Base-by-base conservation (phyloP, 345 rosid genomes). In the Pelargonium nanum region DNA sequence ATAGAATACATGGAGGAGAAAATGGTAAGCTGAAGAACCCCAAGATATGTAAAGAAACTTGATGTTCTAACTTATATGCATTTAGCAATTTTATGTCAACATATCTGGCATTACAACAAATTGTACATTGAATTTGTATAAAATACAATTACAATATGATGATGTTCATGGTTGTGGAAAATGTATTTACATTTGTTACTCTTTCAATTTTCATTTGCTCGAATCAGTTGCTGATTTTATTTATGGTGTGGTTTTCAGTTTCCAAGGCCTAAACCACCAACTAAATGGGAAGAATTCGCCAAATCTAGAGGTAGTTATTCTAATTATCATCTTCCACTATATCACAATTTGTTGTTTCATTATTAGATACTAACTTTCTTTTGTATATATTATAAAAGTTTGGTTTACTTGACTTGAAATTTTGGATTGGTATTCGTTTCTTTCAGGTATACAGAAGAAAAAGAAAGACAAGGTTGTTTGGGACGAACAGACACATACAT, bases 401-500 rank as follows among this genome's bases (percentile, higher is more conserved):
- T 19, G n/a, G 15, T 8, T 16, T 54, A 28, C 48, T 2, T 51
- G n/a, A 22, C 65, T 32, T 56, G 62, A 57, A 44, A 30, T 59
- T 63, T 22, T 55, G 52, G 1, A 19, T 34, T 62, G 57, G 20
- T 26, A 4, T 60, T 67, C n/a, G 34, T 73, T 19, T 60, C 62
- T 75, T 62, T 61, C 76, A 89, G 97, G 96, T 62, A 92, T 92
- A 72, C 74, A 80, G 80, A 85, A 92, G 21, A 88, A 77, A 26
- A 89, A 87, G 69, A 92, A 80, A 63, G 97, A 92, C 77, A 92
- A 92, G 75, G 74, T 80, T 66, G 70, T 80, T 0, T 92, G 85
- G 79, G 97, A 92, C 59, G 91, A 87, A 63, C 93, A 83, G 80
- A 92, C 98, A 24, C 76, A 75, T 55, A 55, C 81, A 20, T 92